Percentiles rank a stretch among this genome's conserved stretches.
Evolutionary conservation across 2,329 filamentous ascomycete genomes (phyloP).

Genomic region (Colletotrichum eleusines): DNA sequence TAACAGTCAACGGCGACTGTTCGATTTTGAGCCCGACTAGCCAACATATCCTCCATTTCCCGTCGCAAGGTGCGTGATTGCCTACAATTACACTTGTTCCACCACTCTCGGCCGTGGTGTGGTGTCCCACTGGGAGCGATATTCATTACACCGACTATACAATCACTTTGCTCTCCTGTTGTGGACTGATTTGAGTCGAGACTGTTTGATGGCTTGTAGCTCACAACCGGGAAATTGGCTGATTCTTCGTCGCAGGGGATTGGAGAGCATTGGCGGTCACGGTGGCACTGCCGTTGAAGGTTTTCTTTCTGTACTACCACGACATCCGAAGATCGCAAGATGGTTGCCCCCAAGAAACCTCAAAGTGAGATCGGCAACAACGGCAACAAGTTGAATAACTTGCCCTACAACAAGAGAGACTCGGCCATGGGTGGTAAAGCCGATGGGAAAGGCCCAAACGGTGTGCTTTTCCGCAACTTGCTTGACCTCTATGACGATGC

Average conservation of each 20-base stretch:
- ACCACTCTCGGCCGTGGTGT: slow-evolving; percentile 6
- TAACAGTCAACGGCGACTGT: slow-evolving; percentile 27
- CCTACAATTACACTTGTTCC: slow-evolving; percentile 1
- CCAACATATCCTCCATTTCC: slow-evolving; percentile 34
- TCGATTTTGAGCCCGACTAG: slow-evolving; percentile 23
- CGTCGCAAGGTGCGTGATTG: slow-evolving; percentile 36
- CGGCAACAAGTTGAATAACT: slow-evolving; percentile 45
- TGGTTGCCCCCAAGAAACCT: slow-evolving; percentile 40
- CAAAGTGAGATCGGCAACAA: slow-evolving; percentile 38
- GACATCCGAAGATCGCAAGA: slow-evolving; percentile 29
- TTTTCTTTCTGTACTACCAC: slow-evolving; percentile 32
- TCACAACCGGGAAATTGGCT: slow-evolving; percentile 19
- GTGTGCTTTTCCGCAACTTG: slow-evolving; percentile 46
- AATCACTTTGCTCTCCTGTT: not conserved
- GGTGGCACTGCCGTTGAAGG: slow-evolving; percentile 37
- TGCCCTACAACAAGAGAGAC: slow-evolving; percentile 57
- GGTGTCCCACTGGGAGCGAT: not conserved
- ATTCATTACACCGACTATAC: not conserved
- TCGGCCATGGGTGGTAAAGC: slow-evolving; percentile 49
- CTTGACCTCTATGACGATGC: not conserved
- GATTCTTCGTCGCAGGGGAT: slow-evolving; percentile 28
- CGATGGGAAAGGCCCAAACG: slow-evolving; percentile 55
- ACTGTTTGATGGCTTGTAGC: not conserved
- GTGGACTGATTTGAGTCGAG: not conserved
- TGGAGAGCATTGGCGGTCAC: slow-evolving; percentile 32